Evolutionary conservation across 1,284 basidiomycete genomes (phyloP), one percentile per base, ranked within the genome.

Genomic region (Rhodotorula glutinis): DNA sequence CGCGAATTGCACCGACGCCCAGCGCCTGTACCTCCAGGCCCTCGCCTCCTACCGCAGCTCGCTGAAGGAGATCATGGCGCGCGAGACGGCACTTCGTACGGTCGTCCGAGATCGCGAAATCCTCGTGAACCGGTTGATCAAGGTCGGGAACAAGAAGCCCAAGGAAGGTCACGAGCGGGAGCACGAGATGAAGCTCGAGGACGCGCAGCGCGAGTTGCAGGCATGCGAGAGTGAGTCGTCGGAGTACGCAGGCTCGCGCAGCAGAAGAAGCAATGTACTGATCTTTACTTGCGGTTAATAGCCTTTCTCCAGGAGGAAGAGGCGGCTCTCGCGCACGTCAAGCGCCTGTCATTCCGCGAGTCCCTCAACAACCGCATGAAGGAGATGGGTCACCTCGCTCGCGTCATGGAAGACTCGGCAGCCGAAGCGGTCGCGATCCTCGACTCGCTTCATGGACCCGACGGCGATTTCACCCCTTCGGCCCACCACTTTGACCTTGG

Each of bases 91-190:
- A 64, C 76, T 81, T 60, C 74, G 76, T 43, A 77, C 74, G 59
- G 78, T 81, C 44, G 74, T 80, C 23, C 74, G 79, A 29, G 80
- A 81, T 62, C 77, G 79, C 40, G 80, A 81, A 71, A 81, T 81
- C 59, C 74, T 81, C 49, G 77, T 80, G 38, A 76, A 75, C 46
- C 75, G 79, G 25, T 71, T 80, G 51, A 78, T 81, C 77, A 80
- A 80, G 75, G 71, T 77, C 14, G 76, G 75, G 55, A 78, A 79
- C 66, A 78, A 76, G 71, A 73, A 67, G 56, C 72, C 74, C 2
- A 72, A 71, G 30, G 75, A 75, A 23, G 59, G 57, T 13, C 19
- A 33, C 4, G 61, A 60, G 46, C 77, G 77, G n/a, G 75, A 75
- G 27, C 75, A 78, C 61, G 74, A 76, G 57, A 71, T 71, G 41